These are phyloP conservation scores for Boletellus ananas DNA, from an alignment of 768 basidiomycete species.

Conservation along the genomic window DNA sequence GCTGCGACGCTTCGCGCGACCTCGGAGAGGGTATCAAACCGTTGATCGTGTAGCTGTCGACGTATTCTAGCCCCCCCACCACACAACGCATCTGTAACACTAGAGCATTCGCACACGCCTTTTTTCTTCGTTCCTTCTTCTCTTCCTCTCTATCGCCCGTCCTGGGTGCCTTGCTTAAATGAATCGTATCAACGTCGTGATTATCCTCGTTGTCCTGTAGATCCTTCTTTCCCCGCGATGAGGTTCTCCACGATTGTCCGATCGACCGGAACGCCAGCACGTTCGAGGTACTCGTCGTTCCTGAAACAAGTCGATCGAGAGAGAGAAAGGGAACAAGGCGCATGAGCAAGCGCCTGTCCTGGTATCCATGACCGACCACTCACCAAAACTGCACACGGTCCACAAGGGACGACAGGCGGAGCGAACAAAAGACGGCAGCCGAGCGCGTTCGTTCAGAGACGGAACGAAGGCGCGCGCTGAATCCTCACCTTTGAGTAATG, in stretches of 20 bases:
- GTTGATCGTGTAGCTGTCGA: too few relatives aligned
- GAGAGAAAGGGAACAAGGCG: not conserved
- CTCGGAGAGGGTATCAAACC: too few relatives aligned
- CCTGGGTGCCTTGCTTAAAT: constrained; percentile 2
- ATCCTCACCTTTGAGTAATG: constrained; percentile 86
- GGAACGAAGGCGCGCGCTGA: too few relatives aligned
- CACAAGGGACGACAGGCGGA: too few relatives aligned
- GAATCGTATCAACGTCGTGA: constrained; percentile 7
- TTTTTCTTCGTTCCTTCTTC: constrained; percentile 1
- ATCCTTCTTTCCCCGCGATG: constrained; percentile 18
- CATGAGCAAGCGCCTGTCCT: not conserved
- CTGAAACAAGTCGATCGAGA: constrained; percentile 27
- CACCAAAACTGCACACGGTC: constrained; percentile 46
- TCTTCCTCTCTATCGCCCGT: too few relatives aligned
- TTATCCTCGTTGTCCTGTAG: constrained; percentile 5
- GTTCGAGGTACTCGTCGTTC: constrained; percentile 50
- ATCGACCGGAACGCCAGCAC: constrained; percentile 41
- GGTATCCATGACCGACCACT: constrained; percentile 9
- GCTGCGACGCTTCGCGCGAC: too few relatives aligned
- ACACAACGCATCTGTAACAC: constrained; percentile 25
- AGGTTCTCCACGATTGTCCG: constrained; percentile 38
- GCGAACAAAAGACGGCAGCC: too few relatives aligned
- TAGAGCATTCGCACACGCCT: constrained; percentile 22
- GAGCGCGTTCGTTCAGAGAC: too few relatives aligned
- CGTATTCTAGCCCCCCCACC: not conserved